Conservation (phyloP, 441 rosid genomes). For the Populus hybrid region DNA sequence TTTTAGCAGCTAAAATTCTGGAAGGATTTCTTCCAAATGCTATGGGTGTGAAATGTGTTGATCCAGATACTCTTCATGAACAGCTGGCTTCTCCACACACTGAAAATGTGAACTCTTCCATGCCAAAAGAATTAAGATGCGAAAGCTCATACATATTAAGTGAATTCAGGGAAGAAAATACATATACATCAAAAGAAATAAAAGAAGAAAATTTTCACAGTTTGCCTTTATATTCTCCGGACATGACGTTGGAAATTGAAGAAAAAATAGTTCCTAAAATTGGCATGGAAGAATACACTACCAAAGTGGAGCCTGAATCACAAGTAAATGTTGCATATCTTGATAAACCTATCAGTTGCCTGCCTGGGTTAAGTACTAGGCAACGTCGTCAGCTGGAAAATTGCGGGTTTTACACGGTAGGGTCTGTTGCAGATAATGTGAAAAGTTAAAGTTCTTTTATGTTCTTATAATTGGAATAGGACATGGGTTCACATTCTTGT, state of each 20-base stretch:
- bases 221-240: slow-evolving; percentile 26
- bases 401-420: slow-evolving; percentile 83
- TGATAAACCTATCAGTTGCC: slow-evolving; percentile 49
- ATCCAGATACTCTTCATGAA: slow-evolving; percentile 39
- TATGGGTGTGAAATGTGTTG: slow-evolving; percentile 41
- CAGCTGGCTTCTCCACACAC: slow-evolving; percentile 36
- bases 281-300: slow-evolving; percentile 22
- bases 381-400: slow-evolving; percentile 58
- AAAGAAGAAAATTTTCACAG: slow-evolving; percentile 29
- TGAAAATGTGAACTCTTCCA: slow-evolving; percentile 35
- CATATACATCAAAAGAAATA: slow-evolving; percentile 5
- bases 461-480: slow-evolving; percentile 14
- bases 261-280: slow-evolving; percentile 28
- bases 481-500: slow-evolving; percentile 17
- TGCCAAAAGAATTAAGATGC: slow-evolving; percentile 20
- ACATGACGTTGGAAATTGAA: slow-evolving; percentile 34
- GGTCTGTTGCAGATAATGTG: slow-evolving; percentile 21
- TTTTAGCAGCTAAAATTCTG: slow-evolving; percentile 31
- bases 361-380: slow-evolving; percentile 72
- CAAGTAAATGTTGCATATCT: slow-evolving; percentile 36
- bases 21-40: slow-evolving; percentile 36
- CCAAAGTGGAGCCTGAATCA: slow-evolving; percentile 16
- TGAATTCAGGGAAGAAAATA: slow-evolving; percentile 12
- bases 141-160: slow-evolving; percentile 12
- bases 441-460: slow-evolving; percentile 5